Evolutionary conservation across 2,329 filamentous ascomycete genomes (phyloP), one percentile per base, ranked within the genome.

Genomic region (Fusarium illudens): DNA sequence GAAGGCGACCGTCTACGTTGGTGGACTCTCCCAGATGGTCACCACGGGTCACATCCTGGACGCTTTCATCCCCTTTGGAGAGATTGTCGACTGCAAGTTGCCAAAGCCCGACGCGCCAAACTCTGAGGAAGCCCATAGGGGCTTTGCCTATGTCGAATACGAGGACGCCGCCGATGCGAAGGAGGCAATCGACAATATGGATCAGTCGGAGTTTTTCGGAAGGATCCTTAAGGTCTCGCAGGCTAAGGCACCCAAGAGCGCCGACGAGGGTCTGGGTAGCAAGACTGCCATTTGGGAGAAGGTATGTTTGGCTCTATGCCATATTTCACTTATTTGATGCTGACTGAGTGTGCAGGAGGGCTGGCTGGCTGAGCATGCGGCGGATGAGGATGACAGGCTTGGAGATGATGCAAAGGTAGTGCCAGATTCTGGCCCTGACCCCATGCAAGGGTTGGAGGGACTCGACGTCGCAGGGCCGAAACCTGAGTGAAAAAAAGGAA

Each of bases 141-240:
- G 96, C 1, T 99, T 98, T 79, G 96, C 94, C 61, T 98, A 99
- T 77, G 92, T 99, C 52, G 96, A 99, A 76, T 99, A 92, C 75
- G 94, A 97, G 74, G 87, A 93, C 60, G 86, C 89, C 12, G 88
- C 90, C 60, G 96, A 99, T 80, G 95, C 94, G 27, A 90, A 90
- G 75, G 95, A 98, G 80, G 96, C 96, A 52, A 97, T 99, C 78
- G 94, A 98, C 84, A 99, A 99, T 77, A 98, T 99, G 95, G 93
- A 99, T 77, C 94, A 97, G 78, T 92, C 94, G 64, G 95, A 98
- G 81, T 87, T 99, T 46, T 98, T 95, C 77, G 96, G 96, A 11
- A 89, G 93, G 62, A 90, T 96, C 13, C 91, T 99, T 78, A 97
- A 94, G 78, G 95, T 98, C 53, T 94, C 93, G 44, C 87, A 91